phyloP scores from a whole-genome alignment of 2,329 filamentous ascomycete species.

The Escovopsis sp. region DNA sequence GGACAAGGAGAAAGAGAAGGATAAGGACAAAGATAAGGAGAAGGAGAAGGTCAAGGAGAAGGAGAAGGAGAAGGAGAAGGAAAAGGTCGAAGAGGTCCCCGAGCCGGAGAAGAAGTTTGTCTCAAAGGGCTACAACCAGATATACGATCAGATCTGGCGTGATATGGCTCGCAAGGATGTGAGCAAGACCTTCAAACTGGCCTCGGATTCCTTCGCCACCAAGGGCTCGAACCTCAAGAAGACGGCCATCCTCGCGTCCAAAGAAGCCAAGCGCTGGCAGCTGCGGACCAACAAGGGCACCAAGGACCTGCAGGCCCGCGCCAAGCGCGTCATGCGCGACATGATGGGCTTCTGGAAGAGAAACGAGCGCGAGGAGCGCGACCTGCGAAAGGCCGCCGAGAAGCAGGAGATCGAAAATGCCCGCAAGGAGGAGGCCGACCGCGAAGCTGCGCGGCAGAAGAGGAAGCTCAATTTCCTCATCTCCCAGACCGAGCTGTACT shows the following conservation, averaged over 20 bases:
- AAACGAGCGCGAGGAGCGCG: conserved; percentile 93
- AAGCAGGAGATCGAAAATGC: conserved; percentile 93
- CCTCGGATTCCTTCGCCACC: conserved; percentile 68
- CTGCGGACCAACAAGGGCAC: conserved; percentile 95
- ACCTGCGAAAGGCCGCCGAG: conserved; percentile 85
- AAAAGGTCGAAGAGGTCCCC: conserved; percentile 34
- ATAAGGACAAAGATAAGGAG: no score
- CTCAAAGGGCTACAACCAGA: conserved; percentile 88
- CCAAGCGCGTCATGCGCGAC: conserved; percentile 96
- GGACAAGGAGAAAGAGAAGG: no score
- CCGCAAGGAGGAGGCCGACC: conserved; percentile 90
- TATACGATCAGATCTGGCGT: conserved; percentile 94
- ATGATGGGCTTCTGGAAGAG: conserved; percentile 99
- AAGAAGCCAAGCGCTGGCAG: conserved; percentile 96
- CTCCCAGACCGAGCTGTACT: conserved; percentile 96
- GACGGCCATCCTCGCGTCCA: conserved; percentile 89
- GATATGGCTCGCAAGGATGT: conserved; percentile 90
- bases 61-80: conserved; percentile 37
- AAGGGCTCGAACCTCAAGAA: conserved; percentile 95
- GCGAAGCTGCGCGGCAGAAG: conserved; percentile 93
- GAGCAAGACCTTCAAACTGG: conserved; percentile 80
- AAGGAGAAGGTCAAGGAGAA: conserved; percentile 18
- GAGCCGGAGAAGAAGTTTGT: conserved; percentile 54
- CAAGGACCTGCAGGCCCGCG: conserved; percentile 91
- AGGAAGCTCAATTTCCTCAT: conserved; percentile 99